Base-by-base conservation (phyloP, 495 filamentous ascomycete species). In the Recurvomyces mirabilis region DNA sequence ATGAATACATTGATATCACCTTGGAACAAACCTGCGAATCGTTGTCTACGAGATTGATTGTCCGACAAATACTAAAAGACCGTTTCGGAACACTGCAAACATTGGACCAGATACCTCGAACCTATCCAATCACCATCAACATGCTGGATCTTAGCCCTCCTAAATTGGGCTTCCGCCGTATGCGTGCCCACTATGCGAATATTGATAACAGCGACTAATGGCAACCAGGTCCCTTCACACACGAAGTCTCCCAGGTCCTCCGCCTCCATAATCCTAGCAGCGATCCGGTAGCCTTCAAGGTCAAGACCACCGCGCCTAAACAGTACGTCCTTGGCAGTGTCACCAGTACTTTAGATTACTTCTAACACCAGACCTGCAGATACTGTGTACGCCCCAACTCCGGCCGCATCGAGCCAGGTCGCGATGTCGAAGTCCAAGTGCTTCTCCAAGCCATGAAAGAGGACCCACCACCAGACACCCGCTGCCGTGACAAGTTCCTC, bases 351-450 rank as follows among this genome's bases (percentile, higher is more conserved):
- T 19, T n/a, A 41, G 43, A 37, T 13, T 3, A 13, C 30, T 32
- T 12, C 26, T 29, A 46, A 50, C 45, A 35, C 39, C 7, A 4
- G 21, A 18, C 20, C 5, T 6, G 13, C 52, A 96, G 89, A 67
- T 98, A 98, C 67, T 96, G 91, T 60, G 91, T 98, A 24, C 82
- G 93, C 46, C 93, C 93, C 33, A 96, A 96, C 66, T 94, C 89
- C 22, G 91, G 91, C 38, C 82, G 87, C 58, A 87, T 98, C 64
- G 85, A 94, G 57, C 74, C 85, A 15, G 84, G 87, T 38, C 75
- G 80, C 56, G 73, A 81, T 52, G 86, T 95, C 46, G 87, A 94
- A 61, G 89, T 98, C 46, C 82, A 89, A 65, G 91, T 98, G 15
- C 75, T 96, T 28, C 75, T 98, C 20, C 91, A 98, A 67, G 86